Evolutionary conservation across 2,329 filamentous ascomycete species (phyloP).

Genomic region (Trichoderma sp.): DNA sequence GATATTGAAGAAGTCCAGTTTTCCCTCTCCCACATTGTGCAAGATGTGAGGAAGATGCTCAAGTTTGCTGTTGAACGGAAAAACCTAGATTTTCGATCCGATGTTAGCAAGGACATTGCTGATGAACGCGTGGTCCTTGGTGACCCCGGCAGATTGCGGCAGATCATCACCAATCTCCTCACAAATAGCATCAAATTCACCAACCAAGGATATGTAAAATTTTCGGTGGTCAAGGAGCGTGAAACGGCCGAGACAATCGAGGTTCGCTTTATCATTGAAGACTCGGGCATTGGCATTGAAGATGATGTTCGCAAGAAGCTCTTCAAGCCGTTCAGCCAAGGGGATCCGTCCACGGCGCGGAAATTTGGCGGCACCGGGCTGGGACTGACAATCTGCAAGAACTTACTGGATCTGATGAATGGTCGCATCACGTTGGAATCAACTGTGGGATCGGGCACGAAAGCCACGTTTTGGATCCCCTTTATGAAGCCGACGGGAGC

Average conservation of each 20-base stretch:
- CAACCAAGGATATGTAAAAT: slow-evolving; percentile 62
- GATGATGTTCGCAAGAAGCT: slow-evolving; percentile 69
- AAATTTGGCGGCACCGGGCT: slow-evolving; percentile 77
- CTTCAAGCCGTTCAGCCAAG: slow-evolving; percentile 79
- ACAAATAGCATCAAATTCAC: slow-evolving; percentile 78
- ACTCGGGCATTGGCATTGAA: slow-evolving; percentile 79
- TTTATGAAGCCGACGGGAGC: slow-evolving; percentile 65
- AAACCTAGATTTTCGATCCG: slow-evolving; percentile 66
- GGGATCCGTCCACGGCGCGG: slow-evolving; percentile 73
- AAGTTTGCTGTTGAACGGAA: slow-evolving; percentile 80
- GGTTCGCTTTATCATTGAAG: slow-evolving; percentile 69
- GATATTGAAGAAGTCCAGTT: slow-evolving; percentile 82
- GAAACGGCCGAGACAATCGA: slow-evolving; percentile 64
- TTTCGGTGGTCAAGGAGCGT: slow-evolving; percentile 60
- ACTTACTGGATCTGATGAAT: slow-evolving; percentile 74
- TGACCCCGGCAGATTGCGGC: slow-evolving; percentile 77
- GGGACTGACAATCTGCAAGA: slow-evolving; percentile 77
- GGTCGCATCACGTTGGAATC: slow-evolving; percentile 71
- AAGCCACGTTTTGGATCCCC: slow-evolving; percentile 72
- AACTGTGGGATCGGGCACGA: slow-evolving; percentile 64
- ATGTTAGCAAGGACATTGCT: slow-evolving; percentile 60
- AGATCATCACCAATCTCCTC: slow-evolving; percentile 77
- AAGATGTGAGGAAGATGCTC: slow-evolving; percentile 83
- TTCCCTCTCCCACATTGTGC: slow-evolving; percentile 67
- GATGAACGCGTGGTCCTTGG: slow-evolving; percentile 76